These are phyloP conservation scores for Neurospora cerealis DNA, from an alignment of 495 filamentous ascomycete genomes.

Conservation along the genomic window DNA sequence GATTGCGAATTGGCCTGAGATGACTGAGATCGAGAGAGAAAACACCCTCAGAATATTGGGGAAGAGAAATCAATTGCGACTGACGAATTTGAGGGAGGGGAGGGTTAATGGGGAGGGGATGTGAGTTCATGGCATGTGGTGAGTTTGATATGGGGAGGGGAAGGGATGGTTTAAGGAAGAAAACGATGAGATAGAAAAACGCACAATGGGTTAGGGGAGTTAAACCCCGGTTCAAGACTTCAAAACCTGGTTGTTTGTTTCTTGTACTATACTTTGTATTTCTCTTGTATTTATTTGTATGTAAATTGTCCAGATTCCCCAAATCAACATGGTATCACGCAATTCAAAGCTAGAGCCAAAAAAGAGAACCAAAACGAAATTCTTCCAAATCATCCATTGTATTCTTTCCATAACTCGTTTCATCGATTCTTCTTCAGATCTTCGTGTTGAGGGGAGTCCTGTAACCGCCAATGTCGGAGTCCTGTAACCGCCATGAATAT, in stretches of 20 bases:
- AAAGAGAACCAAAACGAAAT: neutral
- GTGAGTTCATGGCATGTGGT: neutral
- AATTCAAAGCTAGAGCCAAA: neutral
- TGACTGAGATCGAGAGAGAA: conserved; percentile 51
- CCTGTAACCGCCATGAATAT: neutral
- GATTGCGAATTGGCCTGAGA: conserved; percentile 57
- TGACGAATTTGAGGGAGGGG: conserved; percentile 42
- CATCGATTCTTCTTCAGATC: neutral
- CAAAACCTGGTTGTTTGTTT: neutral
- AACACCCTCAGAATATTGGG: conserved; percentile 53
- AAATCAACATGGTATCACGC: neutral
- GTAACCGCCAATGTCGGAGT: neutral
- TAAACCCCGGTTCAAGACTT: neutral
- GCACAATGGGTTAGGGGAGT: neutral
- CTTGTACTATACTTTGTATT: neutral
- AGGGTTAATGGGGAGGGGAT: conserved; percentile 8
- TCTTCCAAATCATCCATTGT: neutral
- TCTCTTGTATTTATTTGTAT: neutral
- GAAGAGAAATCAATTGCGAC: conserved; percentile 51
- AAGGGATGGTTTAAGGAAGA: neutral
- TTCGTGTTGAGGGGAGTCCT: neutral
- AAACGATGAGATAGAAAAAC: neutral
- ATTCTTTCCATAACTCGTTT: neutral
- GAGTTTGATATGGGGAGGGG: neutral
- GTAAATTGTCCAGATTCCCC: neutral